Percentiles rank a stretch among this genome's conserved stretches.
phyloP scores from a whole-genome alignment of 1,139 yeast genomes.

The Scheffersomyces lignicola region DNA sequence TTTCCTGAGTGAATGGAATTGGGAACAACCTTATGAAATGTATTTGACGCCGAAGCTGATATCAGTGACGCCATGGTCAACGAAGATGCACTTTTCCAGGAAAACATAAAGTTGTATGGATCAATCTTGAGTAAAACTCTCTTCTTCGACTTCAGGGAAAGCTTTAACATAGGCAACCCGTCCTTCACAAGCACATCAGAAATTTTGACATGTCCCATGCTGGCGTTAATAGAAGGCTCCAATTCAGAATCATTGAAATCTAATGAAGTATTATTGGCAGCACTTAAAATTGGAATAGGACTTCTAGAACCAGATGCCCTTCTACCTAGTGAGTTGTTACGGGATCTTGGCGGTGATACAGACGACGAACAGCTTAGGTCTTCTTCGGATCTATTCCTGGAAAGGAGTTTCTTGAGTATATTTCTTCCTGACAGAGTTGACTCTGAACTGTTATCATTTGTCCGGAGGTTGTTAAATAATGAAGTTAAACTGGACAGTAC shows the following conservation, averaged over 20 bases:
- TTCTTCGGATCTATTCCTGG: conserved; percentile 14
- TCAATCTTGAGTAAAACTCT: conserved; percentile 41
- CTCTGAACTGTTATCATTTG: conserved; percentile 18
- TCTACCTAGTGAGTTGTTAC: neutral
- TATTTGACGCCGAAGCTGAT: conserved; percentile 15
- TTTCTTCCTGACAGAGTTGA: conserved; percentile 7
- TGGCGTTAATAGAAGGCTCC: conserved; percentile 11
- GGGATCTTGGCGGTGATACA: conserved; percentile 1
- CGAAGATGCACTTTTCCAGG: conserved; percentile 42
- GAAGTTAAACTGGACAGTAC: conserved; percentile 25
- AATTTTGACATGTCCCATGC: conserved; percentile 17
- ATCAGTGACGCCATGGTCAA: conserved; percentile 15
- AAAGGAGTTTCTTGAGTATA: conserved; percentile 14
- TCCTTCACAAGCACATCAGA: conserved; percentile 35
- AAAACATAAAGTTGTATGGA: conserved; percentile 35
- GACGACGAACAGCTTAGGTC: conserved; percentile 6
- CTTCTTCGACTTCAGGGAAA: conserved; percentile 68
- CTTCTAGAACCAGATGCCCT: conserved; percentile 6
- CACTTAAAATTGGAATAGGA: conserved; percentile 5
- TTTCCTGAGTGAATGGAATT: conserved; percentile 29
- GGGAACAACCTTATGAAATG: conserved; percentile 7
- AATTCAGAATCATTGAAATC: conserved; percentile 8
- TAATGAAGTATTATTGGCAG: neutral
- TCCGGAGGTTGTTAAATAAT: conserved; percentile 22
- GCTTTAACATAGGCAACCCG: conserved; percentile 54